These are phyloP conservation scores for Pythium insidiosum DNA, from an alignment of 352 stramenopile genomes.

Conservation along the genomic window DNA sequence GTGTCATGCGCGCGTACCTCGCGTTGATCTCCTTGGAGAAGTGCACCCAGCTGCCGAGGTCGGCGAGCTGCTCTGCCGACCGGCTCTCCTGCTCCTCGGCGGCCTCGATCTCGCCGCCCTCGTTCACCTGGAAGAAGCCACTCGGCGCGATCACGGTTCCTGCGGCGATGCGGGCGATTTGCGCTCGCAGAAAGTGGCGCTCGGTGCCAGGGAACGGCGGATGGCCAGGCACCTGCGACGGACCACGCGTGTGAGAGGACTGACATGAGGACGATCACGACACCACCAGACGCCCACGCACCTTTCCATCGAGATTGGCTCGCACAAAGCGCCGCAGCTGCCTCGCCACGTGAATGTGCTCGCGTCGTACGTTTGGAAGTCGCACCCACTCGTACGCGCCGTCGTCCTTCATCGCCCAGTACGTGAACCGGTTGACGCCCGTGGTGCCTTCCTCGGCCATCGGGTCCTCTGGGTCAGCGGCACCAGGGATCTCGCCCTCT, in stretches of 20 bases:
- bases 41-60: conserved; percentile 80
- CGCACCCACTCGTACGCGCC: conserved; percentile 77
- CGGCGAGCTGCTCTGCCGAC: conserved; percentile 54
- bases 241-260: background rate
- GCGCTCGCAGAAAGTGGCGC: conserved; percentile 79
- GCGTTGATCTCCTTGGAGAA: conserved; percentile 85
- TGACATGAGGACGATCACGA: background rate
- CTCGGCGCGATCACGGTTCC: conserved; percentile 73
- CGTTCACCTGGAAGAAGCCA: conserved; percentile 77
- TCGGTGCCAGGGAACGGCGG: conserved; percentile 86
- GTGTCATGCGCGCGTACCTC: conserved; percentile 60
- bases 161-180: conserved; percentile 86
- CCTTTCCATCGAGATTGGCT: conserved; percentile 73
- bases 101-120: conserved; percentile 66
- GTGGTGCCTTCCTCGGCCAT: conserved; percentile 55
- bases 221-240: conserved; percentile 48
- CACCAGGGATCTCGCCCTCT: conserved; percentile 51
- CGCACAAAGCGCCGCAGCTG: conserved; percentile 77
- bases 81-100: conserved; percentile 69
- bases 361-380: conserved; percentile 60
- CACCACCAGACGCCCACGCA: conserved; percentile 8
- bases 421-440: conserved; percentile 86
- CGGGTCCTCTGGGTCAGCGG: conserved; percentile 51
- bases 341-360: conserved; percentile 73
- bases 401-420: conserved; percentile 85